Evolutionary conservation across 176 grass and related monocot genomes (phyloP).

Genomic region (Carex scoparia): DNA sequence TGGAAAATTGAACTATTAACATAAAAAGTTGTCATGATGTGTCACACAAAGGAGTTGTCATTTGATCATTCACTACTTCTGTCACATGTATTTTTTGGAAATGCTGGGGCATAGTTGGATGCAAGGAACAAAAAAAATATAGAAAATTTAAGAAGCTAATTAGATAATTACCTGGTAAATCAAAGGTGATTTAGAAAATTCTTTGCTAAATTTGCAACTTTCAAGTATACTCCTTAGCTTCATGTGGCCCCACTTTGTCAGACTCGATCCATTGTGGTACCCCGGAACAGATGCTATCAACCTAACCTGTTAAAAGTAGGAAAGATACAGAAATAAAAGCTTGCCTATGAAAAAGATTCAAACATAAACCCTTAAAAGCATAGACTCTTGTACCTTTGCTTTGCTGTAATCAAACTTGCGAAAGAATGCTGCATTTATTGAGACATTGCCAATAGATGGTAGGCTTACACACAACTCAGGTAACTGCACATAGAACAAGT

Average conservation of each 20-base stretch:
- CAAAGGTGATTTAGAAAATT: constrained; percentile 80
- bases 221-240: constrained; percentile 80
- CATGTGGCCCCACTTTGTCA: constrained; percentile 93
- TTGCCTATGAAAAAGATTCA: background rate
- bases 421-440: constrained; percentile 78
- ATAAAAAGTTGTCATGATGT: background rate
- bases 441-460: constrained; percentile 67
- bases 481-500: constrained; percentile 51
- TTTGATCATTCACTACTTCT: background rate
- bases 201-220: constrained; percentile 58
- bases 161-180: constrained; percentile 61
- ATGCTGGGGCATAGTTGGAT: background rate
- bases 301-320: constrained; percentile 51
- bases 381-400: constrained; percentile 54
- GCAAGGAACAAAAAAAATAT: background rate
- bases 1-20: background rate
- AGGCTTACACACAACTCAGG: constrained; percentile 69
- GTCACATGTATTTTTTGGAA: background rate
- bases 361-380: constrained; percentile 14
- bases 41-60: background rate
- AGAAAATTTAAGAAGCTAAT: constrained; percentile 4
- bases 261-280: constrained; percentile 71
- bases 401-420: constrained; percentile 88
- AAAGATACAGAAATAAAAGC: constrained; percentile 10
- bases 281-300: constrained; percentile 87